Percentiles rank a stretch among this genome's conserved stretches.
phyloP scores from a whole-genome alignment of 495 filamentous ascomycete species.

The Podospora appendiculata region DNA sequence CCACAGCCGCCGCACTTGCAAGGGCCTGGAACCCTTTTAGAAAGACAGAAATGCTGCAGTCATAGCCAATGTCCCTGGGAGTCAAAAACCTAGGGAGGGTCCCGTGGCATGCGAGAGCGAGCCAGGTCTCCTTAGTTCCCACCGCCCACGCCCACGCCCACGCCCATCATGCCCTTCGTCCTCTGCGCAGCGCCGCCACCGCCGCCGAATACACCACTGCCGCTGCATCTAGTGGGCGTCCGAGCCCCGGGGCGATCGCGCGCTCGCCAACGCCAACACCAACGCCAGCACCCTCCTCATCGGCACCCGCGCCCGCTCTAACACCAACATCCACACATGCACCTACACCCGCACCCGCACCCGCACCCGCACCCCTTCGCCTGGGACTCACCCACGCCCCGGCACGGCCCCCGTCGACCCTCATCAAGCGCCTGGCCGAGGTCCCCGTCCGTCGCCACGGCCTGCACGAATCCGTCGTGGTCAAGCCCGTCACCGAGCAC shows the following conservation, averaged over 20 bases:
- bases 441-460: slow-evolving; percentile 15
- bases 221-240: too few relatives aligned
- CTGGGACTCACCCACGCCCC: background rate
- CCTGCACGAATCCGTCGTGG: slow-evolving; percentile 12
- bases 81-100: slow-evolving; percentile 28
- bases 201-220: too few relatives aligned
- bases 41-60: slow-evolving; percentile 15
- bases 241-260: too few relatives aligned
- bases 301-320: too few relatives aligned
- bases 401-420: background rate
- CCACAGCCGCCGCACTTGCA: background rate
- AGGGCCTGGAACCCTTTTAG: too few relatives aligned
- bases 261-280: too few relatives aligned
- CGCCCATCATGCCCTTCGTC: too few relatives aligned
- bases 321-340: background rate
- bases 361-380: too few relatives aligned
- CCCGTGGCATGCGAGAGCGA: slow-evolving; percentile 11
- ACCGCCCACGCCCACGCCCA: too few relatives aligned
- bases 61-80: slow-evolving; percentile 39
- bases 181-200: too few relatives aligned
- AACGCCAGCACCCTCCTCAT: too few relatives aligned
- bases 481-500: slow-evolving; percentile 11
- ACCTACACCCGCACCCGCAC: too few relatives aligned
- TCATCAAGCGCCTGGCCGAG: slow-evolving; percentile 11
- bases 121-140: slow-evolving; percentile 21